Evolutionary conservation across 164 flowering plant species (phyloP), one percentile per base, ranked within the genome.

Genomic region (Umbilicus rupestris): DNA sequence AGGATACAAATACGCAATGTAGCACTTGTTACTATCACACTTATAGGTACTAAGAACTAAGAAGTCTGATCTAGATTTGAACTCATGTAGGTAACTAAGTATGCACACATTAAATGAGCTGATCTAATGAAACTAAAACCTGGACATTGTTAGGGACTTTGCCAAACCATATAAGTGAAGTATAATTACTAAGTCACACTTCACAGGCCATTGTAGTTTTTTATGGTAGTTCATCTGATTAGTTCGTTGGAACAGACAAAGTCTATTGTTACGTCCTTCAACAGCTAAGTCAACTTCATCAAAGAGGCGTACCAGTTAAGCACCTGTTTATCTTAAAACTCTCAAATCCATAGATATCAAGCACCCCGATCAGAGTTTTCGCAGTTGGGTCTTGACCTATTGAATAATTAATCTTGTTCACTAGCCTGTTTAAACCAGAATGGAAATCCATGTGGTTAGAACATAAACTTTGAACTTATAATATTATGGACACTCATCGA

Each of bases 251-350:
- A 14, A 29, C 31, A 5, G 60, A 28, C 10, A n/a, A 50, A 50
- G 2, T 69, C 59, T n/a, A n/a, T n/a, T 66, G 68, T 71, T 47
- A 35, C 37, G 35, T 45, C 29, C 60, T 68, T 70, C 73, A 68
- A 62, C 71, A 69, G 70, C 44, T 68, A 66, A 31, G 68, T 71
- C 75, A 65, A 67, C 62, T 39, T 57, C 78, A 81, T 70, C 31
- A 55, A 79, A 84, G 80, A 81, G 79, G 95, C 90, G 72, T 90
- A 86, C 93, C 93, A 65, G 80, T 74, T 78, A 90, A 87, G 92
- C 95, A 95, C 98, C 99, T 95, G 98, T 95, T 95, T 84, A 97
- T 92, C 91, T 95, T 92, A 86, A 95, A 95, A 80, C 99, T 95
- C 82, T 95, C 99, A 72, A 95, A 95, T 72, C 99, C 99, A 77